These are phyloP conservation scores for Capsicum baccatum DNA, from an alignment of 257 asterid genomes.

Conservation along the genomic window DNA sequence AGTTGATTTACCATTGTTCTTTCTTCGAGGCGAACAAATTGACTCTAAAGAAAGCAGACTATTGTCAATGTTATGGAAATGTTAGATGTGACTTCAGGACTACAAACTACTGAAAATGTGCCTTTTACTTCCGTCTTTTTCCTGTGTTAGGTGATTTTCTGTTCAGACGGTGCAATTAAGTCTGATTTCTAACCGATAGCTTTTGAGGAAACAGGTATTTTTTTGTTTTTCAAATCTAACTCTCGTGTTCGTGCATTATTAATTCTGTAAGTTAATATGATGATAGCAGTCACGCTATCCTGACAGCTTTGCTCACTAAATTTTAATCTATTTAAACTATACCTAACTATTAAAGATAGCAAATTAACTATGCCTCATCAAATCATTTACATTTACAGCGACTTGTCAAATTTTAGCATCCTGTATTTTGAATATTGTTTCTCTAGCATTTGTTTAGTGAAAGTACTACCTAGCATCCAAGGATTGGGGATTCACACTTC, in stretches of 20 bases:
- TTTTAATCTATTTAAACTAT: background rate
- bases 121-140: background rate
- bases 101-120: constrained; percentile 13
- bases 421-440: background rate
- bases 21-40: background rate
- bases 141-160: background rate
- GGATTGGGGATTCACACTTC: background rate
- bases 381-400: background rate
- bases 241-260: background rate
- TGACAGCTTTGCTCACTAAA: background rate
- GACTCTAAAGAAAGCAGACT: background rate
- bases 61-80: background rate
- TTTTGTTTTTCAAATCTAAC: background rate
- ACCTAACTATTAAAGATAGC: background rate
- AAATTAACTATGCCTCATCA: background rate
- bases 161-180: background rate
- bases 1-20: background rate
- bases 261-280: background rate
- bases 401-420: background rate
- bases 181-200: background rate
- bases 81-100: background rate
- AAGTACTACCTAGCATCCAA: background rate
- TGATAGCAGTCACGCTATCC: background rate
- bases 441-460: background rate
- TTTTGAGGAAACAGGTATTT: background rate